phyloP scores from a whole-genome alignment of 129 eudicot genomes.

The Saposhnikovia divaricata region DNA sequence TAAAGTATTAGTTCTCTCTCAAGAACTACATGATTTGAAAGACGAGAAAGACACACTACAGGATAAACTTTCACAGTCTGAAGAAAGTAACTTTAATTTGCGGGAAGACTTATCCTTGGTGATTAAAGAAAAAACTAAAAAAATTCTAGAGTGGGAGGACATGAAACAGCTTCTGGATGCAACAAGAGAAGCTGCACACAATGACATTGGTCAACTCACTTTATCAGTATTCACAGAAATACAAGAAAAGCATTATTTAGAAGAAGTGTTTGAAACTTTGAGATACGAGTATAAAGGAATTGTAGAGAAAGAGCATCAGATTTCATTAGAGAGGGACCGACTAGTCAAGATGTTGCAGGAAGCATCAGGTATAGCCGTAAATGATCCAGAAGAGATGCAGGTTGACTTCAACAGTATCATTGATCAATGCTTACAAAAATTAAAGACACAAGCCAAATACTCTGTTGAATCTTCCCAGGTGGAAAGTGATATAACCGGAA shows the following conservation, averaged over 20 bases:
- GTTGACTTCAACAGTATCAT: conserved; percentile 27
- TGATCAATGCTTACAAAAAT: conserved; percentile 34
- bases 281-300: not conserved
- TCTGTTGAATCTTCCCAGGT: conserved; percentile 21
- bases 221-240: not conserved
- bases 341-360: not conserved
- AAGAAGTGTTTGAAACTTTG: not conserved
- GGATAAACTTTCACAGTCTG: not conserved
- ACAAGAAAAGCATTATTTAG: conserved; percentile 1
- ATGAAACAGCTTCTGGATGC: conserved; percentile 8
- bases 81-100: not conserved
- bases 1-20: conserved; percentile 2
- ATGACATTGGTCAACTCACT: conserved; percentile 1
- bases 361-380: conserved; percentile 4
- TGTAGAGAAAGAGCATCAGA: not conserved
- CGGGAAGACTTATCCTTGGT: conserved; percentile 1
- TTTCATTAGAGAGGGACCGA: conserved; percentile 3
- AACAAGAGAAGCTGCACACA: conserved; percentile 10
- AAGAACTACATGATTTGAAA: conserved; percentile 5
- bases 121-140: not conserved
- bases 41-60: conserved; percentile 1
- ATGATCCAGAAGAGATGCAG: conserved; percentile 1
- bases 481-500: conserved; percentile 36
- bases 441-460: conserved; percentile 29
- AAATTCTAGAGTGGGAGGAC: not conserved